A percentile compares a stretch with the other conserved stretches of the same genome.
Evolutionary conservation across 768 basidiomycete species (phyloP).

Genomic region (Leccinum aurantiacum): DNA sequence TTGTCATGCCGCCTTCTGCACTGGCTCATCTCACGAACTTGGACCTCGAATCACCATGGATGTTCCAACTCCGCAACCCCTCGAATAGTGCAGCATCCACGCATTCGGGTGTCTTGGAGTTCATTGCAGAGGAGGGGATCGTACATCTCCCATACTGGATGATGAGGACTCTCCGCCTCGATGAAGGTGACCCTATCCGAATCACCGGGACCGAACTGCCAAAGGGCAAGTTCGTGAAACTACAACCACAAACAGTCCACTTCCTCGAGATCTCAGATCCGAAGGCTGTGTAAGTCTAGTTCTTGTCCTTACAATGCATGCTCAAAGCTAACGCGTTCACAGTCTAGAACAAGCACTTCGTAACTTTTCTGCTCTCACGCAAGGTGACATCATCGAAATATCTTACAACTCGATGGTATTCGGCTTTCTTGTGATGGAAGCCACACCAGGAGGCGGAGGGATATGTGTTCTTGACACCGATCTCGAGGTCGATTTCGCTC

Average conservation of each 20-base stretch:
- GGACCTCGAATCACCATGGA: conserved; percentile 92
- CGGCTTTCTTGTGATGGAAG: conserved; percentile 94
- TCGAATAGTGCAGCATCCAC: conserved; percentile 79
- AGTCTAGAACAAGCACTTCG: conserved; percentile 95
- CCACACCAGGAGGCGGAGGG: conserved; percentile 79
- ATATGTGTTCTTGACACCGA: conserved; percentile 94
- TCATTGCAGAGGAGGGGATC: conserved; percentile 95
- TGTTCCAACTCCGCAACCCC: conserved; percentile 94
- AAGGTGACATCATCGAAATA: conserved; percentile 98
- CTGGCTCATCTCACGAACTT: conserved; percentile 84
- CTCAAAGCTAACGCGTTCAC: conserved; percentile 5
- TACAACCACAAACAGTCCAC: conserved; percentile 93
- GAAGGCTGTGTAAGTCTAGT: conserved; percentile 79
- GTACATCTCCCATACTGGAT: conserved; percentile 99
- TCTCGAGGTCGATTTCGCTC: conserved; percentile 95
- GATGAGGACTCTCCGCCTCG: conserved; percentile 94
- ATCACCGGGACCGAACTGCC: conserved; percentile 84
- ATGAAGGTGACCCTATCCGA: conserved; percentile 94
- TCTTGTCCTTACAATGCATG: not conserved
- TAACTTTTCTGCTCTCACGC: conserved; percentile 88
- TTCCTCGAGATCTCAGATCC: conserved; percentile 98
- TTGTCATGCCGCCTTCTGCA: conserved; percentile 97
- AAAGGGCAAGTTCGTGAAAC: conserved; percentile 94
- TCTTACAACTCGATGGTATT: conserved; percentile 96
- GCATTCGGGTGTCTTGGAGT: conserved; percentile 97